Evolutionary conservation across 2,329 filamentous ascomycete species (phyloP).

Genomic region (Calonectria ilicicola): DNA sequence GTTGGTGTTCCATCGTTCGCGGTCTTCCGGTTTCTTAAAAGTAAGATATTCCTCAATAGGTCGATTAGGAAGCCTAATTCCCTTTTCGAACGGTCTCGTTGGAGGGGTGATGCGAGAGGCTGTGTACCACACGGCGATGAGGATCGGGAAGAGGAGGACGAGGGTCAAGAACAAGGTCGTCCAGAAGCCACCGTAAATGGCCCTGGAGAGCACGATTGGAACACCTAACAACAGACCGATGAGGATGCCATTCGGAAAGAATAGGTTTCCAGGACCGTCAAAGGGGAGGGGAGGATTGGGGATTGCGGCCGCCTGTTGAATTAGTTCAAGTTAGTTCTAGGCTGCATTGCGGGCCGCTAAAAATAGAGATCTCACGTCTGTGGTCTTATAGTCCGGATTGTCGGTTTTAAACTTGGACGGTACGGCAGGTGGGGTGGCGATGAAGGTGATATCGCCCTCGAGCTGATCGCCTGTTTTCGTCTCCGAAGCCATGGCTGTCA

Average conservation of each 20-base stretch:
- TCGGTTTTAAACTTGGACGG: background rate
- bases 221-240: conserved; percentile 76
- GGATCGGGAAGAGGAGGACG: conserved; percentile 81
- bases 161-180: conserved; percentile 88
- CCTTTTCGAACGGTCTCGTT: conserved; percentile 81
- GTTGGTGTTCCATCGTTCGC: conserved; percentile 77
- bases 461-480: background rate
- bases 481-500: background rate
- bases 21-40: conserved; percentile 74
- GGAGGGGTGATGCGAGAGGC: conserved; percentile 84
- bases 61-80: conserved; percentile 81
- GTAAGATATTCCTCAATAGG: conserved; percentile 91
- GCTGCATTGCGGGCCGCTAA: no score
- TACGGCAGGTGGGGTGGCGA: background rate
- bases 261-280: conserved; percentile 84
- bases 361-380: background rate
- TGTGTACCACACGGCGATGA: conserved; percentile 85
- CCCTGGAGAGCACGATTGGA: conserved; percentile 85
- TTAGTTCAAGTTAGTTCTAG: background rate
- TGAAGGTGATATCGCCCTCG: background rate
- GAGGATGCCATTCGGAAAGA: conserved; percentile 86
- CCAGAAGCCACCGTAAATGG: conserved; percentile 88
- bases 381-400: background rate
- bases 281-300: conserved; percentile 95
- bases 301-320: conserved; percentile 71